These are phyloP conservation scores for Naganishia randhawae DNA, from an alignment of 768 basidiomycete species.

Conservation along the genomic window DNA sequence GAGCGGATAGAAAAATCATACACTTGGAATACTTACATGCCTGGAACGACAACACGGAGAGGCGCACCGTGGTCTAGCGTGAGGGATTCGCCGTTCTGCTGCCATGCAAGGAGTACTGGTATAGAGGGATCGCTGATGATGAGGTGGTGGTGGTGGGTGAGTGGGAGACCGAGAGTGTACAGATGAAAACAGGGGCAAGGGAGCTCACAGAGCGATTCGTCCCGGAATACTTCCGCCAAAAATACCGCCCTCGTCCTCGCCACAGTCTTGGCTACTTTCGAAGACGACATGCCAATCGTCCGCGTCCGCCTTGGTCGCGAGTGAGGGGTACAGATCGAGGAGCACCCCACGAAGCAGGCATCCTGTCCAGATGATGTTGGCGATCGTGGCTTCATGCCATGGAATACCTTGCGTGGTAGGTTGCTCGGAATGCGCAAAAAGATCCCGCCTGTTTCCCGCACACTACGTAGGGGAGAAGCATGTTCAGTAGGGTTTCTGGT, in stretches of 20 bases:
- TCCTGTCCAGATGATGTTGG: slow-evolving; percentile 67
- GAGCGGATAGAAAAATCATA: not conserved
- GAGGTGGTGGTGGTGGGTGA: not conserved
- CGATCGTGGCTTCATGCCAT: slow-evolving; percentile 68
- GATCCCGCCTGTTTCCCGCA: slow-evolving; percentile 34
- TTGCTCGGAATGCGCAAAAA: slow-evolving; percentile 29
- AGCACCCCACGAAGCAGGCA: slow-evolving; percentile 61
- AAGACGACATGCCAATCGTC: slow-evolving; percentile 59
- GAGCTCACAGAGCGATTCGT: slow-evolving; percentile 59
- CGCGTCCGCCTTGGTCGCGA: slow-evolving; percentile 50
- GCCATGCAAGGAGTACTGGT: slow-evolving; percentile 33
- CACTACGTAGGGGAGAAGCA: slow-evolving; percentile 45
- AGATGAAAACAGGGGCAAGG: slow-evolving; percentile 54
- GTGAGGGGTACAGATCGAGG: slow-evolving; percentile 32
- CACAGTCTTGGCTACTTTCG: slow-evolving; percentile 38
- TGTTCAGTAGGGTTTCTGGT: slow-evolving; percentile 60
- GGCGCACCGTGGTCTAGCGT: slow-evolving; percentile 33
- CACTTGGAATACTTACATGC: slow-evolving; percentile 5
- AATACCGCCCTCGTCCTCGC: slow-evolving; percentile 55
- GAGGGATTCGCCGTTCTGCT: slow-evolving; percentile 29
- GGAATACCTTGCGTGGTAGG: slow-evolving; percentile 29
- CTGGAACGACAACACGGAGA: slow-evolving; percentile 32
- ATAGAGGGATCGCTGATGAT: slow-evolving; percentile 18
- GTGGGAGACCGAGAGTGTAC: not conserved
- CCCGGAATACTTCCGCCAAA: slow-evolving; percentile 65